A percentile compares a stretch with the other conserved stretches of the same genome.
These are phyloP conservation scores for Dinochytrium kinnereticum DNA, from an alignment of 371 early-diverging fungal species.

Conservation along the genomic window DNA sequence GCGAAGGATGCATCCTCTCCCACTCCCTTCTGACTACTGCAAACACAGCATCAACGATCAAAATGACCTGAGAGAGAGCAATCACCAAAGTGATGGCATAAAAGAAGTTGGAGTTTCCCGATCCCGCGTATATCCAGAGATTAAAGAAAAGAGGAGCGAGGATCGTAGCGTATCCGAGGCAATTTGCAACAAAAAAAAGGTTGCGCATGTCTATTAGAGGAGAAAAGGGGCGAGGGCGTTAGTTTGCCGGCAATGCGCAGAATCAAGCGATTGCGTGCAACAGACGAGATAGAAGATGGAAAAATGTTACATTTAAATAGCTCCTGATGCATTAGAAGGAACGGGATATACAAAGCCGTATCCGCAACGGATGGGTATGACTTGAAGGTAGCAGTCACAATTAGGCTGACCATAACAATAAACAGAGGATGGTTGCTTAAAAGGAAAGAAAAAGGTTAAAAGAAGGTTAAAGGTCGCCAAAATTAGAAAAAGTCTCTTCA, in stretches of 20 bases:
- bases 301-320: conserved; percentile 79
- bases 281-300: neutral
- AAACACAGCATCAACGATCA: conserved; percentile 78
- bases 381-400: conserved; percentile 83
- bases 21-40: conserved; percentile 78
- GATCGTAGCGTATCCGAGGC: conserved; percentile 73
- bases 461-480: too few species aligned
- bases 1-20: conserved; percentile 69
- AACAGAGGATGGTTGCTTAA: conserved; percentile 79
- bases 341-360: conserved; percentile 75
- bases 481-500: neutral
- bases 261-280: too few species aligned
- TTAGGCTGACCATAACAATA: conserved; percentile 67
- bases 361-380: conserved; percentile 92
- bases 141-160: conserved; percentile 91
- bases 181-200: conserved; percentile 55
- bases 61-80: conserved; percentile 78
- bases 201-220: conserved; percentile 43
- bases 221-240: too few species aligned
- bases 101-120: conserved; percentile 97
- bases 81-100: conserved; percentile 94
- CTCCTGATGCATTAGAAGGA: conserved; percentile 81
- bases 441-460: neutral
- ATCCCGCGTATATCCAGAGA: conserved; percentile 92
- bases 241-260: too few species aligned